Evolutionary conservation across 129 eudicot genomes (phyloP).

Genomic region (Kitagawia praeruptora): DNA sequence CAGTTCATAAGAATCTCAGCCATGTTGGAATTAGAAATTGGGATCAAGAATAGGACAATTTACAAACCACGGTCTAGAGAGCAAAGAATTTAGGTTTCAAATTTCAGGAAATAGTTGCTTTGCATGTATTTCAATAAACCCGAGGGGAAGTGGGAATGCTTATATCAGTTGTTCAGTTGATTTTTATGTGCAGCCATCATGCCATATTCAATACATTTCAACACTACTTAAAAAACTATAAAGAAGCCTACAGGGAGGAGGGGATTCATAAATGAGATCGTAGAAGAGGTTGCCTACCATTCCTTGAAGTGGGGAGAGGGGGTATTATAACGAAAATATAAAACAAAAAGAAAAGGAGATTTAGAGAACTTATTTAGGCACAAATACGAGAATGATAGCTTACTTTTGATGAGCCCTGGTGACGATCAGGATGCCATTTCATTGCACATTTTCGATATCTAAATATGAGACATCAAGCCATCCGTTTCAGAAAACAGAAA

Average conservation of each 20-base stretch:
- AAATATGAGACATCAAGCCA: conserved; percentile 18
- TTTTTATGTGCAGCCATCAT: neutral
- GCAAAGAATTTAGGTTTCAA: neutral
- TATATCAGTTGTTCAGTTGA: neutral
- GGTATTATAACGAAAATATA: no score
- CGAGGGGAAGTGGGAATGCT: neutral
- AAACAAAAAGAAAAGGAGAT: neutral
- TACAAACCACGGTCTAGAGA: no score
- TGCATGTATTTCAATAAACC: neutral
- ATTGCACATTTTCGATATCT: conserved; percentile 84
- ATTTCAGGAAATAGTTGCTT: neutral
- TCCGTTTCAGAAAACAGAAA: neutral
- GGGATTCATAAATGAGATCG: neutral
- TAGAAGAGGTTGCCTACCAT: no score
- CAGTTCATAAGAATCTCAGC: neutral
- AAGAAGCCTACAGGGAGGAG: neutral
- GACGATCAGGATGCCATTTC: conserved; percentile 99
- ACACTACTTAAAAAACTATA: neutral
- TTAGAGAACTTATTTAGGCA: neutral
- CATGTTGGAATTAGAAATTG: no score
- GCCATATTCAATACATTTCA: neutral
- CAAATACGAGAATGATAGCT: neutral
- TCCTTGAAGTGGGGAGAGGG: no score
- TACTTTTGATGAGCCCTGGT: conserved; percentile 85
- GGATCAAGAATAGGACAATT: neutral